Base-by-base conservation (phyloP, 2,329 filamentous ascomycete species). In the Myriosclerotinia curreyana region DNA sequence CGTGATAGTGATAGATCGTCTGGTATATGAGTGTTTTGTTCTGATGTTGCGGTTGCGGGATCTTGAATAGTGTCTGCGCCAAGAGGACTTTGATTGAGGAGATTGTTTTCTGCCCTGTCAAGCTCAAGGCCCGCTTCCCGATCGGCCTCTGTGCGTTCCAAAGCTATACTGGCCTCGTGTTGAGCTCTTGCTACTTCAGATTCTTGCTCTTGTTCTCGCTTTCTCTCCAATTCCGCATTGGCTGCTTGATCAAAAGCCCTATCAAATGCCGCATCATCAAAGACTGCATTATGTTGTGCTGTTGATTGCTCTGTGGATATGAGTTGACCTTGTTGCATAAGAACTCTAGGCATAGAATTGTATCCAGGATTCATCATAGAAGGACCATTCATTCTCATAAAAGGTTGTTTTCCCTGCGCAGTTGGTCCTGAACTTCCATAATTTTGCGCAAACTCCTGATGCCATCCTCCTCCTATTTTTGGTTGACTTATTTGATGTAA, bases 1-100 rank as follows among this genome's bases (percentile, higher is more conserved):
- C 81, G 80, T 25, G 89, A 87, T 36, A 95, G 82, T 25, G 89
- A 87, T 36, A 95, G 82, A 52, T 89, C 90, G 67, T 91, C 85
- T 31, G 70, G 68, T 54, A 71, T 67, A 40, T 73, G 69, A 68
- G 76, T 71, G 46, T 74, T 64, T 64, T 71, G 51, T 73, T 73
- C 51, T 75, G 73, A 25, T 75, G 73, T 38, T 71, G 72, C 46
- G 60, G 66, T 36, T 51, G 64, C 34, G 59, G 69, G 65, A 22
- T 70, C 64, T 17, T 71, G 67, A 52, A 76, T 73, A 5, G 68
- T 69, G 63, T 77, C 75, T 52, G 74, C 72, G 20, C 74, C 75
- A 15, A 77, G 70, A 5, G 68, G 71, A 62, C 70, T 69, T 53
- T 70, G 66, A 6, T 68, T 48, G 25, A 72, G 69, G 5, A 71